Evolutionary conservation across 768 basidiomycete genomes (phyloP).

Genomic region (Termitomyces sp.): DNA sequence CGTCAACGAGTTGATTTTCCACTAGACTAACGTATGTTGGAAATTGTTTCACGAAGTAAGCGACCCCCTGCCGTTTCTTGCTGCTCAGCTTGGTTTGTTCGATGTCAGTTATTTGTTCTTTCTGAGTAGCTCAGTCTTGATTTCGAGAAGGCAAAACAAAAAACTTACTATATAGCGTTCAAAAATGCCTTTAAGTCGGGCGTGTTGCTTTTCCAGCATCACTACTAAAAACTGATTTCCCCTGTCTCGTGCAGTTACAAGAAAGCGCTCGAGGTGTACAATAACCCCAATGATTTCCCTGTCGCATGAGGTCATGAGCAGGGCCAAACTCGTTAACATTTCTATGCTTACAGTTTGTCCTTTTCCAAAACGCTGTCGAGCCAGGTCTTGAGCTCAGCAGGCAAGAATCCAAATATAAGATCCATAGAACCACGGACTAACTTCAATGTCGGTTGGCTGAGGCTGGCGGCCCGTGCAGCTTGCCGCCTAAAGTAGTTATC

Average conservation of each 20-base stretch:
- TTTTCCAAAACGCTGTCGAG: conserved; percentile 70
- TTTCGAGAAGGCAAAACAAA: background rate
- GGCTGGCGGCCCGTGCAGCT: conserved; percentile 65
- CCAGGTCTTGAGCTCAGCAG: conserved; percentile 78
- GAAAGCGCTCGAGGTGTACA: conserved; percentile 69
- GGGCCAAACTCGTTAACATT: background rate
- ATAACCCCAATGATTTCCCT: conserved; percentile 87
- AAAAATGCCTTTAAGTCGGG: conserved; percentile 66
- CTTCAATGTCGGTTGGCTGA: conserved; percentile 68
- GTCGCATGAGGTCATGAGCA: conserved; percentile 5
- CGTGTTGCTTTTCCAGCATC: conserved; percentile 78
- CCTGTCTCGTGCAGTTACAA: conserved; percentile 72
- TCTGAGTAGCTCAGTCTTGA: conserved; percentile 34
- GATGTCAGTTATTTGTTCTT: conserved; percentile 80
- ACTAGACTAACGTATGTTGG: conserved; percentile 80
- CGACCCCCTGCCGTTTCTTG: conserved; percentile 91
- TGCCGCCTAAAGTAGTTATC: conserved; percentile 94
- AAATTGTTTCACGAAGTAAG: conserved; percentile 89
- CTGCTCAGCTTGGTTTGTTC: conserved; percentile 88
- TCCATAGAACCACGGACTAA: conserved; percentile 89
- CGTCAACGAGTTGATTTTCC: conserved; percentile 77
- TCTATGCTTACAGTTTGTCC: conserved; percentile 60
- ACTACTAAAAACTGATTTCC: conserved; percentile 69
- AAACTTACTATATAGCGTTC: conserved; percentile 67
- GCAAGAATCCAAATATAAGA: conserved; percentile 90